Percentiles rank a stretch among this genome's conserved stretches.
These are phyloP conservation scores for Domatiomyces catenatus DNA, from an alignment of 2,329 filamentous ascomycete genomes.

Conservation along the genomic window DNA sequence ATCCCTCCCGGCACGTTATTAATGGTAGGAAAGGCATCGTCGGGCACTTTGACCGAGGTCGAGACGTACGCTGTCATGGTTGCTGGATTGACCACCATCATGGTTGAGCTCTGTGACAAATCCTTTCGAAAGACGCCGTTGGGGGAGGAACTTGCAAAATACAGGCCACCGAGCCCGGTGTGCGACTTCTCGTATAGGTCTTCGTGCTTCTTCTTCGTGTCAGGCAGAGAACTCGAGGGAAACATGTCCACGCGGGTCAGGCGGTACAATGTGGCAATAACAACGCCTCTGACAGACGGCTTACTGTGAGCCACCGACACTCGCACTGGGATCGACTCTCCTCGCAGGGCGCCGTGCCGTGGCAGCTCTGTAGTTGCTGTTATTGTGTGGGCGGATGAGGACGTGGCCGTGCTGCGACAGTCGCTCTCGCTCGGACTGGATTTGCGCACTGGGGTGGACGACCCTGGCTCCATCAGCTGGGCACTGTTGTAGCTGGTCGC, in stretches of 20 bases:
- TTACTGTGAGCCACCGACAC: conserved; percentile 80
- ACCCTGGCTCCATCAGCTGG: conserved; percentile 36
- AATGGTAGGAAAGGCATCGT: conserved; percentile 86
- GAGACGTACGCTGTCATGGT: conserved; percentile 67
- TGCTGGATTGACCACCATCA: conserved; percentile 70
- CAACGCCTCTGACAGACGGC: conserved; percentile 65
- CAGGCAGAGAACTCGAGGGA: conserved; percentile 43
- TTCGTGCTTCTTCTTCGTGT: conserved; percentile 55
- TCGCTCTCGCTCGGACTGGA: conserved; percentile 29
- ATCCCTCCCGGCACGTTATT: conserved; percentile 76
- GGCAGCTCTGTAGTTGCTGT: conserved; percentile 71
- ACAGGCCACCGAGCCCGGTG: conserved; percentile 72
- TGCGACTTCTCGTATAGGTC: conserved; percentile 78
- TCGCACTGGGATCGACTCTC: conserved; percentile 65
- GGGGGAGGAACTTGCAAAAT: conserved; percentile 69
- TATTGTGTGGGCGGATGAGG: conserved; percentile 59
- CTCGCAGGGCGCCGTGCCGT: conserved; percentile 69
- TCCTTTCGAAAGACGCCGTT: conserved; percentile 94
- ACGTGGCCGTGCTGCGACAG: conserved; percentile 34
- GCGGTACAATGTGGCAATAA: conserved; percentile 83
- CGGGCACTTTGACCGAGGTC: conserved; percentile 69
- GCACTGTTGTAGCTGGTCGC: conserved; percentile 45
- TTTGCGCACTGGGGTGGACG: conserved; percentile 15
- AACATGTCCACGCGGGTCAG: conserved; percentile 80
- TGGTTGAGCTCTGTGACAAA: conserved; percentile 72